These are phyloP conservation scores for Talaromyces borbonicus DNA, from an alignment of 495 filamentous ascomycete species.

Conservation along the genomic window DNA sequence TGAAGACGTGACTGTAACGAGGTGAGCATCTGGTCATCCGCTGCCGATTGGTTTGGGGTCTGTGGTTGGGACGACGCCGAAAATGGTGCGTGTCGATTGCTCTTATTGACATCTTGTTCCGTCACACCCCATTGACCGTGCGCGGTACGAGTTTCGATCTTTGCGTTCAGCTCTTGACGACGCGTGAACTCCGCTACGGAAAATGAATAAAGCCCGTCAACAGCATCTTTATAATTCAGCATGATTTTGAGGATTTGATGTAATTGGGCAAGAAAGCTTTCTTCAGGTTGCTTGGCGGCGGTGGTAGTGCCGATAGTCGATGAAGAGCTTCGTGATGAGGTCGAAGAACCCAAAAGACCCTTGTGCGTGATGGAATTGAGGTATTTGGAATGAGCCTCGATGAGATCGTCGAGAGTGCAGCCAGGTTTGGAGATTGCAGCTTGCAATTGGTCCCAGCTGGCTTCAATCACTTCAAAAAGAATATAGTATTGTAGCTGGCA, in stretches of 20 bases:
- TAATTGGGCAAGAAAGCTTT: conserved; percentile 83
- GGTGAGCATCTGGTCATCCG: conserved; percentile 61
- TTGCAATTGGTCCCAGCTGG: conserved; percentile 82
- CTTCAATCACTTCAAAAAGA: conserved; percentile 95
- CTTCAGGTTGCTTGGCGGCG: conserved; percentile 45
- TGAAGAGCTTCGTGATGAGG: conserved; percentile 27
- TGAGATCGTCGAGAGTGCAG: conserved; percentile 89
- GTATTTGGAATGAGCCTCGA: conserved; percentile 82
- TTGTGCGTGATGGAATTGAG: conserved; percentile 93
- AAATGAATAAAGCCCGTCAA: conserved; percentile 91
- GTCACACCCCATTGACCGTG: conserved; percentile 54
- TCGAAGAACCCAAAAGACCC: conserved; percentile 65
- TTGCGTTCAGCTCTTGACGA: conserved; percentile 72
- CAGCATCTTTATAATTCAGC: conserved; percentile 86
- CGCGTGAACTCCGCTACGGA: conserved; percentile 87
- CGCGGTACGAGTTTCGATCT: conserved; percentile 54
- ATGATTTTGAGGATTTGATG: conserved; percentile 89
- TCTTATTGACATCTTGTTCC: conserved; percentile 37
- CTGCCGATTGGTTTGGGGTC: conserved; percentile 20
- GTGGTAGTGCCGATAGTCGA: conserved; percentile 25
- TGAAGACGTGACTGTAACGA: conserved; percentile 62
- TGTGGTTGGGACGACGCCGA: conserved; percentile 2
- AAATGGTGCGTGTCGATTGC: conserved; percentile 14
- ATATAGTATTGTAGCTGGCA: conserved; percentile 98
- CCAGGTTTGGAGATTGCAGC: conserved; percentile 67